phyloP scores from a whole-genome alignment of 768 basidiomycete species.

The Leccinum rimulosum region DNA sequence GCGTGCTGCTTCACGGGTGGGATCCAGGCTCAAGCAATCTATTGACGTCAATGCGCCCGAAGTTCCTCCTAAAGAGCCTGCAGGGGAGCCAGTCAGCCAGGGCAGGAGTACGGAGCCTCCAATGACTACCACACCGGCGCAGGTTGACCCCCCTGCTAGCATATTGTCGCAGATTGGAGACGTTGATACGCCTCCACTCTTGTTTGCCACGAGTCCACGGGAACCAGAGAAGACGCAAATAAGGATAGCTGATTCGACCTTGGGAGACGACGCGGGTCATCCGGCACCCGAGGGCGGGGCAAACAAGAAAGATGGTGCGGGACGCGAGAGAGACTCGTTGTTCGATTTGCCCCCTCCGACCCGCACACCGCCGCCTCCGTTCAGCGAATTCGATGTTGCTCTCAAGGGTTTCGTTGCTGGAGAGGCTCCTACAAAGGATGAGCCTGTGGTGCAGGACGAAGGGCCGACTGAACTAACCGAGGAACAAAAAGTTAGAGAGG shows the following conservation, averaged over 20 bases:
- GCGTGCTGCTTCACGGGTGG: conserved; percentile 3
- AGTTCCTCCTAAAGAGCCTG: conserved; percentile 5
- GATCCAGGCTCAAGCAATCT: conserved; percentile 4
- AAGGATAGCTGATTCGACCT: conserved; percentile 1
- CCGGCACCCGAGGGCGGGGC: background rate
- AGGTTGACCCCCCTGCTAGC: conserved; percentile 22
- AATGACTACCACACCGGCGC: conserved; percentile 18
- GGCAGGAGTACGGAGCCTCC: conserved; percentile 7
- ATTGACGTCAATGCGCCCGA: background rate
- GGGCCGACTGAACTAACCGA: conserved; percentile 16
- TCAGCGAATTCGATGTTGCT: conserved; percentile 19
- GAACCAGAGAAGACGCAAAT: background rate
- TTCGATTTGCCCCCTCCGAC: conserved; percentile 10
- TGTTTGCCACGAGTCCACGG: conserved; percentile 1
- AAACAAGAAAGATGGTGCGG: background rate
- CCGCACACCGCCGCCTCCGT: conserved; percentile 28
- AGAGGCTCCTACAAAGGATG: conserved; percentile 7
- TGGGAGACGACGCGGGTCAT: background rate
- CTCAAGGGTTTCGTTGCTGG: conserved; percentile 2
- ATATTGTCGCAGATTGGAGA: conserved; percentile 14
- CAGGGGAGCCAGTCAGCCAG: background rate
- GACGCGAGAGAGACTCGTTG: background rate
- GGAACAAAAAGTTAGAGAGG: conserved; percentile 22
- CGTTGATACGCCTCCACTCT: background rate
- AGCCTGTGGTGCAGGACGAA: conserved; percentile 19